phyloP scores from a whole-genome alignment of 306 rosid species.

The Prunus mongolica region DNA sequence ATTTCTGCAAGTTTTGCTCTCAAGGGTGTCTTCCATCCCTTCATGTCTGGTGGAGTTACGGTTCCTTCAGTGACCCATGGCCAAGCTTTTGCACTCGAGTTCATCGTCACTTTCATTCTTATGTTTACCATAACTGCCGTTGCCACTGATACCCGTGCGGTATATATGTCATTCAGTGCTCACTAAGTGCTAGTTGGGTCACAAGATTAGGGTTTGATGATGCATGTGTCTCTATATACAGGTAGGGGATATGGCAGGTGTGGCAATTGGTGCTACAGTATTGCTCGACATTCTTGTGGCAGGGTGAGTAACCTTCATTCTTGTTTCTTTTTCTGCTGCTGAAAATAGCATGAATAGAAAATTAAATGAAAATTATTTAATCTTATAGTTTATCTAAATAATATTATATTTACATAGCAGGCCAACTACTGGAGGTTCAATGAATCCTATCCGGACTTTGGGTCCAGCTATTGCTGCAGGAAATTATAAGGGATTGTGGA shows the following conservation, averaged over 20 bases:
- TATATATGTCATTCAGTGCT: background rate
- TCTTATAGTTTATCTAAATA: background rate
- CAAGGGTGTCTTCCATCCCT: conserved; percentile 30
- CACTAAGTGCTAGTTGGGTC: no score
- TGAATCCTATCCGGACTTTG: conserved; percentile 63
- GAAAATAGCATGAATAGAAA: no score
- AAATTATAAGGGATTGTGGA: conserved; percentile 45
- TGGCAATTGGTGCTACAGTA: conserved; percentile 53
- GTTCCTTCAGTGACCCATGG: conserved; percentile 37
- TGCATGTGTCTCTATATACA: conserved; percentile 1
- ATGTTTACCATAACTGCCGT: conserved; percentile 46
- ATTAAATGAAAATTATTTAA: background rate
- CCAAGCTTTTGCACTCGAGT: conserved; percentile 48
- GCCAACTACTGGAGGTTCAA: conserved; percentile 51
- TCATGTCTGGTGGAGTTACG: conserved; percentile 41
- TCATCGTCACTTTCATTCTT: conserved; percentile 46
- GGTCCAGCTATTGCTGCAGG: conserved; percentile 47
- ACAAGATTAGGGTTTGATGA: no score
- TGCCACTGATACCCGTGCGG: conserved; percentile 54
- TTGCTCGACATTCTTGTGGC: conserved; percentile 52
- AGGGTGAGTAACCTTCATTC: conserved; percentile 33
- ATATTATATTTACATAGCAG: conserved; percentile 17
- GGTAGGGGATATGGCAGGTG: conserved; percentile 50
- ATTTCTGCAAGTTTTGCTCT: conserved; percentile 31
- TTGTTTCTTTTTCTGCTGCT: no score